Evolutionary conservation across 805 yeast species (phyloP), one percentile per base, ranked within the genome.

Genomic region (Saccharomycopsis selenospora): DNA sequence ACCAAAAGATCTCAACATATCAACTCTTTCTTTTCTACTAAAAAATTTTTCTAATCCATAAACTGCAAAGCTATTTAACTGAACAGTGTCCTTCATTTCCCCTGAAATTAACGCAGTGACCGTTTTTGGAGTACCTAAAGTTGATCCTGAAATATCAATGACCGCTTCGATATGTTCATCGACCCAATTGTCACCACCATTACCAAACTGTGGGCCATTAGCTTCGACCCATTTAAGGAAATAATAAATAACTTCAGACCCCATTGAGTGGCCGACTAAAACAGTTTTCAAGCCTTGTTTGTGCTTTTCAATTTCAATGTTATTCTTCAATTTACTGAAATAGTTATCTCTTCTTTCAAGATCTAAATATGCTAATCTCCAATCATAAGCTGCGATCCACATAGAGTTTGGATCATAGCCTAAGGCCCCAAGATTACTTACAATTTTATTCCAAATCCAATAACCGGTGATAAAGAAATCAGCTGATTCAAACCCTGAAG

Each of bases 211-310:
- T 46, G 68, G 69, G 3, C 96, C 97, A 45, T 72, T 70, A 0
- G 97, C 96, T 64, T 93, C 99, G 4, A 77, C 98, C 99, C 99
- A 93, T 65, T 93, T 89, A 69, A 93, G 65, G 61, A 93, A 93
- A 63, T 86, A 93, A 61, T 77, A 87, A 2, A 83, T 77, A 30
- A 93, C 77, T 66, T 93, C 98, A 0, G 95, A 75, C 2, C 99
- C 99, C 99, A 93, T 93, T 0, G 98, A 91, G 63, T 93, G 99
- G 20, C 96, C 95, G 17, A 81, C 75, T 13, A 93, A 59, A n/a
- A 83, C 80, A 1, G 85, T 69, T 59, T 89, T 91, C 47, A 76
- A 71, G 47, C 89, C 81, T 11, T 75, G 75, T 4, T 74, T 75
- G 17, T 69, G 56, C 52, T 73, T 68, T 51, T 71, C 71, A 20